A percentile compares a stretch with the other conserved stretches of the same genome.
Evolutionary conservation across 768 basidiomycete species (phyloP).

Genomic region (Russula ochroleuca): DNA sequence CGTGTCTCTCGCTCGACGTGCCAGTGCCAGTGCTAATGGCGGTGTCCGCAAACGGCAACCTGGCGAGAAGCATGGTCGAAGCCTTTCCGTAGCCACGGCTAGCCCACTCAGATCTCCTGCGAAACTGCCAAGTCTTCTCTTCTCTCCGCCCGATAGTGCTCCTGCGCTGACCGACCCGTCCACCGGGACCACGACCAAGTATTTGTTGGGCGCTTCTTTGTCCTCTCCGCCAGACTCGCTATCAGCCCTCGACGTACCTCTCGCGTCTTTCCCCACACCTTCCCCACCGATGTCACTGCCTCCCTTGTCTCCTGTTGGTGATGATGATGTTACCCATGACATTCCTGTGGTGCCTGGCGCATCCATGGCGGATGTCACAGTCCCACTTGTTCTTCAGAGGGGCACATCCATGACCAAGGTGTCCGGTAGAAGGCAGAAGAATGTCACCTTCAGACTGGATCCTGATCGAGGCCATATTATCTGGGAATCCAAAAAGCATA

Average conservation of each 20-base stretch:
- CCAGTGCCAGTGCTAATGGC: conserved; percentile 7
- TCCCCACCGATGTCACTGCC: neutral
- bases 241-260: conserved; percentile 4
- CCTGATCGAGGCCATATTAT: conserved; percentile 77
- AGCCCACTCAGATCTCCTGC: neutral
- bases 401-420: conserved; percentile 82
- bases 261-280: neutral
- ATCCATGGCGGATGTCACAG: conserved; percentile 39
- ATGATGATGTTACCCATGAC: neutral
- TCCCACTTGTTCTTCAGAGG: conserved; percentile 54
- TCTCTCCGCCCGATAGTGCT: neutral
- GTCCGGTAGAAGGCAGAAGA: conserved; percentile 70
- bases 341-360: neutral
- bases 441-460: conserved; percentile 64
- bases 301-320: neutral
- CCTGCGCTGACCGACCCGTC: neutral
- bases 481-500: conserved; percentile 68
- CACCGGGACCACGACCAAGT: neutral
- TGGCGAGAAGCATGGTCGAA: conserved; percentile 5
- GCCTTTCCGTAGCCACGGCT: conserved; percentile 13
- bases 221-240: neutral
- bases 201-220: conserved; percentile 2
- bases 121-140: conserved; percentile 10
- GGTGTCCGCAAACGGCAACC: conserved; percentile 21
- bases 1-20: conserved; percentile 19